Evolutionary conservation across 805 yeast genomes (phyloP), one percentile per base, ranked within the genome.

Genomic region (Priceomyces haplophilus): DNA sequence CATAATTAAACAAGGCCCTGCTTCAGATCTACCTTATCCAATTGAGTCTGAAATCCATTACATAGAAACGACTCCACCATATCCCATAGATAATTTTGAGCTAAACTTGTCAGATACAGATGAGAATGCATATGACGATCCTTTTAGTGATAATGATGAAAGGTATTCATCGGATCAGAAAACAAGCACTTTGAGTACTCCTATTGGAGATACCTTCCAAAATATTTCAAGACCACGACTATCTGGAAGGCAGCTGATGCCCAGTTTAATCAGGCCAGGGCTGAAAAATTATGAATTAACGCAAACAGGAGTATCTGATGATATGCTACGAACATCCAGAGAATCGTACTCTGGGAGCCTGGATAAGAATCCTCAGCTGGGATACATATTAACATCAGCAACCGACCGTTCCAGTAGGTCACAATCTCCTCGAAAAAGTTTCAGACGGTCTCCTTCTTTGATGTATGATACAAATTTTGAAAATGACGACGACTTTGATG

Each of bases 371-470:
- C n/a, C 35, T 32, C 7, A 6, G 12, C 4, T 32, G 19, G 17
- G n/a, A 8, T 32, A 32, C n/a, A 32, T 18, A 32, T 17, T 11
- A 16, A 19, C 37, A 18, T 6, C 19, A 11, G 17, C n/a, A 13
- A 32, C 20, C 17, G 33, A 33, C n/a, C 42, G 52, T 11, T 37
- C 50, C 34, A 53, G 61, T 41, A 38, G 62, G 19, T 62, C 67
- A 0, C 63, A 67, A 0, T 61, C 69, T 11, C 67, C 70, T 1
- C 52, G 50, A 33, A 62, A 58, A 43, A 7, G 34, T 4, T 53
- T 48, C 33, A 54, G 54, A 3, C 42, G 58, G 19, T 54, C 64
- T 7, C 62, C 66, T 1, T 52, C 64, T 6, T 43, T 56, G 16
- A 40, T 49, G 32, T 52, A 51, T 31, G 48, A 44, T 10, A 37